Evolutionary conservation across 2,329 filamentous ascomycete species (phyloP).

Genomic region (Aspergillus phoenicis): DNA sequence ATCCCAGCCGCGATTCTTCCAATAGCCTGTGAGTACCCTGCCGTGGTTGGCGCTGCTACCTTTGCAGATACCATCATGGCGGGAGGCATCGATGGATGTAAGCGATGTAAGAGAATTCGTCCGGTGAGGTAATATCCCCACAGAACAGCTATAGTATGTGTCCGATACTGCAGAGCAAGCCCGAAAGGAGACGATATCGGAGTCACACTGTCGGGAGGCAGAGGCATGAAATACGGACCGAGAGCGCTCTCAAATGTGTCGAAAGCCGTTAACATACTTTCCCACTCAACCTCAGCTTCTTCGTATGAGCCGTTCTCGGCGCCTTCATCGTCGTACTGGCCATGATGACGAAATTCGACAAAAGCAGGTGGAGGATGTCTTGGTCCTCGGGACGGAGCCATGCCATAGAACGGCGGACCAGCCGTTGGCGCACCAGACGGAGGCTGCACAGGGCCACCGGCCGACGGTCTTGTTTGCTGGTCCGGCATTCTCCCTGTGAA

Average conservation of each 20-base stretch:
- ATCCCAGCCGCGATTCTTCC: constrained; percentile 79
- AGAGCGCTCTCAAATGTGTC: constrained; percentile 58
- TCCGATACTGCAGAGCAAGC: constrained; percentile 75
- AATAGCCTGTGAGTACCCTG: constrained; percentile 69
- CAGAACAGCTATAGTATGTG: constrained; percentile 81
- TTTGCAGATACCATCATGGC: constrained; percentile 85
- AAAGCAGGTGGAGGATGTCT: constrained; percentile 55
- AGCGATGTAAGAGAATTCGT: constrained; percentile 76
- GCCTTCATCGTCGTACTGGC: constrained; percentile 48
- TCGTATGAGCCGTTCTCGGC: constrained; percentile 67
- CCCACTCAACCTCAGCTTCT: constrained; percentile 78
- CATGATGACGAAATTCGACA: constrained; percentile 35
- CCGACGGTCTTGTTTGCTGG: constrained; percentile 15
- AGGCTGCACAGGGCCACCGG: constrained; percentile 13
- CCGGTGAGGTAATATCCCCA: constrained; percentile 89
- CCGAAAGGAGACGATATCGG: constrained; percentile 76
- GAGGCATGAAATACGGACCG: constrained; percentile 73
- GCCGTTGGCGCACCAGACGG: constrained; percentile 16
- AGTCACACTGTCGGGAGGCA: constrained; percentile 68
- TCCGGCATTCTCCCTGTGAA: constrained; percentile 25
- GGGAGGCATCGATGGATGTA: constrained; percentile 88
- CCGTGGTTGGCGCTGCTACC: constrained; percentile 73
- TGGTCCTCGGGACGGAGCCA: constrained; percentile 48
- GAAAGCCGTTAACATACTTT: constrained; percentile 49
- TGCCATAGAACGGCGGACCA: constrained; percentile 48